Evolutionary conservation across 1,284 basidiomycete species (phyloP), one percentile per base, ranked within the genome.

Genomic region (Papiliotrema flavescens): DNA sequence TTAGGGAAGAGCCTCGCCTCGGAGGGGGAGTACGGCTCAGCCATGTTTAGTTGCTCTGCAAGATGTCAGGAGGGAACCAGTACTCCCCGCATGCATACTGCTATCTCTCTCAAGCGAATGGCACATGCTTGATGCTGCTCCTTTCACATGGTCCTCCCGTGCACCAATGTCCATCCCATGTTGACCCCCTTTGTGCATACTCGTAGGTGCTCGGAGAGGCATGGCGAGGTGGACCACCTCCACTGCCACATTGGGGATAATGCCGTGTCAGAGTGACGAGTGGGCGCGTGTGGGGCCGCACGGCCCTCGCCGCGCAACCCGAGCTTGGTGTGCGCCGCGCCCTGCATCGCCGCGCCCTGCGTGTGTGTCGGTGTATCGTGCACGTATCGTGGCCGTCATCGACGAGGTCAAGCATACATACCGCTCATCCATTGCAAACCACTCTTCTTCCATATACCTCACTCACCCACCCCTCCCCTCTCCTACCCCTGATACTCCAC

Each of bases 11-110:
- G 41, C 15, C 46, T 22, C 23, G 55, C 49, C 34, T 56, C 55
- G 6, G 53, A 22, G 8, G 53, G 53, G 15, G 36, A 48, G 47
- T 49, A 56, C 19, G 55, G 55, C 34, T 56, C 55, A 3, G 55
- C 51, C 55, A 43, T 56, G 41, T n/a, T n/a, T n/a, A n/a, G n/a
- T n/a, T n/a, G n/a, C n/a, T n/a, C n/a, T n/a, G n/a, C n/a, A n/a
- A n/a, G n/a, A n/a, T n/a, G n/a, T n/a, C n/a, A n/a, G n/a, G n/a
- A n/a, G n/a, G n/a, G n/a, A n/a, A n/a, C n/a, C n/a, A n/a, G n/a
- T n/a, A n/a, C n/a, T n/a, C n/a, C n/a, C n/a, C n/a, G n/a, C n/a
- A n/a, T n/a, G n/a, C n/a, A n/a, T n/a, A n/a, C n/a, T n/a, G n/a
- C n/a, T n/a, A n/a, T n/a, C n/a, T n/a, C n/a, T n/a, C n/a, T n/a